These are phyloP conservation scores for Haplosporangium gracile DNA, from an alignment of 192 early-diverging fungal species.

Conservation along the genomic window DNA sequence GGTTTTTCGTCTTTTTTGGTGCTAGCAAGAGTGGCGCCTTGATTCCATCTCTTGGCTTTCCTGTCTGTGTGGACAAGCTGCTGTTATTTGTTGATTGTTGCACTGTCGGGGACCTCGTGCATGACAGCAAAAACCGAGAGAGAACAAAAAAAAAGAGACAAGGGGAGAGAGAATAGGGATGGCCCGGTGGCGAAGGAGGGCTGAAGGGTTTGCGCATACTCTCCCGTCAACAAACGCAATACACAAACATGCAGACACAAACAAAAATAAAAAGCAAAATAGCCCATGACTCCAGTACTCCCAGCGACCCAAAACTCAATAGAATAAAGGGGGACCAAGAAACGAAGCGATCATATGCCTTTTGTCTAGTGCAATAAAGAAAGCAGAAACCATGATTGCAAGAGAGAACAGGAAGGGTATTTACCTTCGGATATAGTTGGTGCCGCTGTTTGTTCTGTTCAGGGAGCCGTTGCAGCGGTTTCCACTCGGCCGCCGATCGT, in stretches of 20 bases:
- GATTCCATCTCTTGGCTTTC: not conserved
- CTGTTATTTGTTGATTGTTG: not conserved
- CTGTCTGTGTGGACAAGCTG: not conserved
- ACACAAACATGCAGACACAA: not conserved
- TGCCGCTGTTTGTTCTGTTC: constrained; percentile 24
- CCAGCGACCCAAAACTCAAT: not conserved
- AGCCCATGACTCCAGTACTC: constrained; percentile 10
- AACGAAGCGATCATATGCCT: not conserved
- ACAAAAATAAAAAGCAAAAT: not conserved
- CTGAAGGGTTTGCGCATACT: constrained; percentile 4
- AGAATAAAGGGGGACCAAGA: not conserved
- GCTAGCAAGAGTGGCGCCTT: not conserved
- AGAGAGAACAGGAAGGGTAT: not conserved
- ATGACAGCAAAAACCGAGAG: constrained; percentile 4
- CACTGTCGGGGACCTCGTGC: not conserved
- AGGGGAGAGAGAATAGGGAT: not conserved
- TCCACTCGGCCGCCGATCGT: constrained; percentile 1
- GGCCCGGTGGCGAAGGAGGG: constrained; percentile 9
- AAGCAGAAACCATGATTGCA: not conserved
- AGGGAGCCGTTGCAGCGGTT: constrained; percentile 17
- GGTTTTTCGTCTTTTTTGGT: not conserved
- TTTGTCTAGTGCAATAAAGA: not conserved
- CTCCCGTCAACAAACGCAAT: constrained; percentile 5
- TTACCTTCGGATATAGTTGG: constrained; percentile 14
- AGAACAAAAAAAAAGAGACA: not conserved